Evolutionary conservation across 371 early-diverging fungal genomes (phyloP).

Genomic region (Nematocida sp.): DNA sequence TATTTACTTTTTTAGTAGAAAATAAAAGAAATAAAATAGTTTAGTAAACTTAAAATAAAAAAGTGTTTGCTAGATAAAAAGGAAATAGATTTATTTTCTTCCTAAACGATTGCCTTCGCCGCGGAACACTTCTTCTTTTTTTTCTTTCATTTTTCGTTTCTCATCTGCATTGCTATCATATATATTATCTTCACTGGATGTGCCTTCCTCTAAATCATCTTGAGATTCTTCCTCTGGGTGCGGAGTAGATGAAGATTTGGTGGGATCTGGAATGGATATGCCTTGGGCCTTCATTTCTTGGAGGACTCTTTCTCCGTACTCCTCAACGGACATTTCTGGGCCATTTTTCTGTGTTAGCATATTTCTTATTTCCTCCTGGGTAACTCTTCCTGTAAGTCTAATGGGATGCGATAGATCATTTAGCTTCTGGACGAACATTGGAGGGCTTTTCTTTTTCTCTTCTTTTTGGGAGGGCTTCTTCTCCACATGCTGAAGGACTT

Average conservation of each 20-base stretch:
- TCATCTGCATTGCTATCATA: not conserved
- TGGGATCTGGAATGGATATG: not conserved
- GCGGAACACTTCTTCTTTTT: not conserved
- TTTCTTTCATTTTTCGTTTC: conserved; percentile 3
- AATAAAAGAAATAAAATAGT: not conserved
- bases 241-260: not conserved
- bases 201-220: no score
- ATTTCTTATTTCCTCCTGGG: conserved; percentile 8
- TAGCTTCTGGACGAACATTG: conserved; percentile 18
- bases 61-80: not conserved
- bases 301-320: conserved; percentile 48
- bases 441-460: not conserved
- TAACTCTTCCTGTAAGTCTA: conserved; percentile 12
- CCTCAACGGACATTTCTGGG: conserved; percentile 39
- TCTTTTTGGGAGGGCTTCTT: not conserved
- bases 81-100: conserved; percentile 6
- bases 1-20: conserved; percentile 31
- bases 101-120: conserved; percentile 52
- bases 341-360: conserved; percentile 20
- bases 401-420: conserved; percentile 2
- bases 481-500: not conserved
- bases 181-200: no score
- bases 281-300: conserved; percentile 9
- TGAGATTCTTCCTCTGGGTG: conserved; percentile 5
- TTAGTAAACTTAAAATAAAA: not conserved